phyloP scores from a whole-genome alignment of 495 filamentous ascomycete genomes.

The Neurospora africana region DNA sequence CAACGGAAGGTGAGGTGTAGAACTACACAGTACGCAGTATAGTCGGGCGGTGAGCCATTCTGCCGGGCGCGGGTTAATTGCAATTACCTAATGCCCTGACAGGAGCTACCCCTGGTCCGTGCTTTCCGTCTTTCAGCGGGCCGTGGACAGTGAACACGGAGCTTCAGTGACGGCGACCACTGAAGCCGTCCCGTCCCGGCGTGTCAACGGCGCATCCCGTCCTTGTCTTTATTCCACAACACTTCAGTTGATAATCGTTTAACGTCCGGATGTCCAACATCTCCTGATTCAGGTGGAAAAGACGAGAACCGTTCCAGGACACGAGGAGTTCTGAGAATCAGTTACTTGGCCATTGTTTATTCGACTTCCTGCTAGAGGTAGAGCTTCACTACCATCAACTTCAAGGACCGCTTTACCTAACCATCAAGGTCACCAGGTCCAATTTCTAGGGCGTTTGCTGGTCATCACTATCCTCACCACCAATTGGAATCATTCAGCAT shows the following conservation, averaged over 20 bases:
- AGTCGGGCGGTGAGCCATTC: constrained; percentile 10
- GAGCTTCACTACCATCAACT: not conserved
- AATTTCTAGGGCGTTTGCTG: not conserved
- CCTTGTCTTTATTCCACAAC: not conserved
- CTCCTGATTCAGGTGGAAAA: not conserved
- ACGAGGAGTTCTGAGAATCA: too few species aligned
- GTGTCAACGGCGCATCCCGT: not conserved
- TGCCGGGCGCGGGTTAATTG: constrained; percentile 3
- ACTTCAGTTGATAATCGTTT: not conserved
- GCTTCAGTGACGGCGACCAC: not conserved
- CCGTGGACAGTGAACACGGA: not conserved
- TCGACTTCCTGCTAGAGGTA: not conserved
- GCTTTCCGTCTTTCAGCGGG: not conserved
- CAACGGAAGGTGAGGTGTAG: constrained; percentile 10
- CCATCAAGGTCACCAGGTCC: not conserved
- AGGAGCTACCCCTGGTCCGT: not conserved
- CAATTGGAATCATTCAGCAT: not conserved
- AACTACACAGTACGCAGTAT: too few species aligned
- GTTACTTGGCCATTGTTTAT: not conserved
- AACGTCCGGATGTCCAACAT: not conserved
- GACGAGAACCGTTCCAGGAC: not conserved
- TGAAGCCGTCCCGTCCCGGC: not conserved
- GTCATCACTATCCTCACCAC: not conserved
- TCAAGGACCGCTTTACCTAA: not conserved
- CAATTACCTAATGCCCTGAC: not conserved